These are phyloP conservation scores for Monosporascus sp. DNA, from an alignment of 2,329 filamentous ascomycete species.

Conservation along the genomic window DNA sequence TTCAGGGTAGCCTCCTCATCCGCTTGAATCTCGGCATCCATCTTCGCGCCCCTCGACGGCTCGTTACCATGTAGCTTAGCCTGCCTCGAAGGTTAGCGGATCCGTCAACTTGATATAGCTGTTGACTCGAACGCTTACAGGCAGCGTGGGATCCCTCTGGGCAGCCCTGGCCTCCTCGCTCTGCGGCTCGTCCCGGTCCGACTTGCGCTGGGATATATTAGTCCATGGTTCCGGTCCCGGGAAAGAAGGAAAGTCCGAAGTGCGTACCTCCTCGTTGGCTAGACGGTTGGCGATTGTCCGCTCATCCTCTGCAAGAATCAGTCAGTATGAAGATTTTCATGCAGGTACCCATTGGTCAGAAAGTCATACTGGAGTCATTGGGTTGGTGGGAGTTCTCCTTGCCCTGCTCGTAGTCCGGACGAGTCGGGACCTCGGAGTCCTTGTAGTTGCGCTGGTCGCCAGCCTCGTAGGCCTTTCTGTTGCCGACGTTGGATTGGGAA, in stretches of 20 bases:
- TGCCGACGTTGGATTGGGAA: conserved; percentile 60
- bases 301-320: conserved; percentile 52
- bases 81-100: conserved; percentile 23
- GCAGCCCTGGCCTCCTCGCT: conserved; percentile 32
- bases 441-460: conserved; percentile 68
- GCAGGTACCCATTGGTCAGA: background rate
- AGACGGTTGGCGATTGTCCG: conserved; percentile 67
- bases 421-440: conserved; percentile 42
- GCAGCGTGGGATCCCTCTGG: conserved; percentile 57
- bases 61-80: conserved; percentile 66
- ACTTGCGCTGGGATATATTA: conserved; percentile 10
- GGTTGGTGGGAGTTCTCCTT: conserved; percentile 61
- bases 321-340: conserved; percentile 10
- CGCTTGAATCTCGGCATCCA: conserved; percentile 61
- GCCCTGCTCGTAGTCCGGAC: conserved; percentile 66
- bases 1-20: conserved; percentile 62
- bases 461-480: conserved; percentile 61
- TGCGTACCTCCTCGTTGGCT: conserved; percentile 52
- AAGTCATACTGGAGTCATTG: conserved; percentile 62
- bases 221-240: conserved; percentile 1
- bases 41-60: conserved; percentile 65
- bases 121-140: conserved; percentile 34
- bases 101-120: conserved; percentile 2
- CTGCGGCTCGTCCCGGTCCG: conserved; percentile 38
- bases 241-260: conserved; percentile 3